These are phyloP conservation scores for Leccinum rimulosum DNA, from an alignment of 768 basidiomycete genomes.

Conservation along the genomic window DNA sequence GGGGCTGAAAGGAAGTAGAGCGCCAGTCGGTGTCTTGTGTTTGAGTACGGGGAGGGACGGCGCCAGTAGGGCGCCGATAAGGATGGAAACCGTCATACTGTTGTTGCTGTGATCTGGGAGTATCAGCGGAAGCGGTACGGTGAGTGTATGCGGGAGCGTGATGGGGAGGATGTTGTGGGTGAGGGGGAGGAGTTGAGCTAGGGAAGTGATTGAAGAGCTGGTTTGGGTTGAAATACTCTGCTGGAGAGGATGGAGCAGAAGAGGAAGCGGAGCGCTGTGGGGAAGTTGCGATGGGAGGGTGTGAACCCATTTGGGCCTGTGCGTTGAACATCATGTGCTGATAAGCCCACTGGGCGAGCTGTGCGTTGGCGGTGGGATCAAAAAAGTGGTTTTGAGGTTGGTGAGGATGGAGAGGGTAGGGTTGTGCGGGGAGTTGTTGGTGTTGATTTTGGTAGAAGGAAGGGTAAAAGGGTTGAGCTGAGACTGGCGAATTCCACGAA, in stretches of 20 bases:
- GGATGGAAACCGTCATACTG: slow-evolving; percentile 69
- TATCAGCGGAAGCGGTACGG: slow-evolving; percentile 35
- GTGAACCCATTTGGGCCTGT: slow-evolving; percentile 42
- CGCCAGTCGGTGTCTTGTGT: slow-evolving; percentile 47
- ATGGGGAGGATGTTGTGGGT: slow-evolving; percentile 38
- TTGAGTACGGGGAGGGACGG: slow-evolving; percentile 29
- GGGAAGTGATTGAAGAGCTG: slow-evolving; percentile 67
- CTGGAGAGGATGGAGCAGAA: slow-evolving; percentile 36
- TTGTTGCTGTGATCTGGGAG: slow-evolving; percentile 19
- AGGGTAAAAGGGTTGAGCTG: slow-evolving; percentile 73
- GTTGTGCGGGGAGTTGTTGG: slow-evolving; percentile 49
- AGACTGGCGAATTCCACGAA: slow-evolving; percentile 65
- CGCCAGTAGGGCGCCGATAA: slow-evolving; percentile 63
- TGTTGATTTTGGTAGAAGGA: slow-evolving; percentile 73
- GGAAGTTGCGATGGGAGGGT: slow-evolving; percentile 20
- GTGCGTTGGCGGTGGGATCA: slow-evolving; percentile 71
- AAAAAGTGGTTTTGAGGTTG: slow-evolving; percentile 61
- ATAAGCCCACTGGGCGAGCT: slow-evolving; percentile 85
- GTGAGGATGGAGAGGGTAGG: slow-evolving; percentile 44
- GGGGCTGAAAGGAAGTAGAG: slow-evolving; percentile 57
- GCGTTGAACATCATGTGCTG: slow-evolving; percentile 87
- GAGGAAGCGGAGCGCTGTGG: slow-evolving; percentile 41
- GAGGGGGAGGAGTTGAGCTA: slow-evolving; percentile 68
- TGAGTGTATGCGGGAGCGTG: slow-evolving; percentile 37
- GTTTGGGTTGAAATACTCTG: slow-evolving; percentile 59